A percentile compares a stretch with the other conserved stretches of the same genome.
These are phyloP conservation scores for Trypanosoma lewisi DNA, from an alignment of 208 protist genomes.

Conservation along the genomic window DNA sequence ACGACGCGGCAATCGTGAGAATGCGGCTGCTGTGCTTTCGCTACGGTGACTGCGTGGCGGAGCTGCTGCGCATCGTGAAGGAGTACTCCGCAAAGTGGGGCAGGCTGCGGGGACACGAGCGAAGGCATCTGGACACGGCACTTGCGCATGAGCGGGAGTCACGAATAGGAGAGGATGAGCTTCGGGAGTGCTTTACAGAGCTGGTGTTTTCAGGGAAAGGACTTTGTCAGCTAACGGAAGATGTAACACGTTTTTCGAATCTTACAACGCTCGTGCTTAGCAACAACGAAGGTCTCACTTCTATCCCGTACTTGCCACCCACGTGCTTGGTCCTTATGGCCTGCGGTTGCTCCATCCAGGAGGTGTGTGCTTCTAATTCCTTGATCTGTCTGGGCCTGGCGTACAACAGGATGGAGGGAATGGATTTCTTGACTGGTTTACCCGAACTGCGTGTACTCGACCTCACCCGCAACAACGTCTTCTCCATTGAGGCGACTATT, in stretches of 20 bases:
- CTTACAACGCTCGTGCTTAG: slow-evolving; percentile 54
- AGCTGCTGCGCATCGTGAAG: slow-evolving; percentile 18
- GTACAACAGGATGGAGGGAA: slow-evolving; percentile 48
- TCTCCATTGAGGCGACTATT: slow-evolving; percentile 38
- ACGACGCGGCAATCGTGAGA: slow-evolving; percentile 7
- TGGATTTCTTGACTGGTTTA: slow-evolving; percentile 47
- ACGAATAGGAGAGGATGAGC: slow-evolving; percentile 33
- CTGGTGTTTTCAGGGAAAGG: slow-evolving; percentile 50
- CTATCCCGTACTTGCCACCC: slow-evolving; percentile 55
- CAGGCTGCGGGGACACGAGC: slow-evolving; percentile 36
- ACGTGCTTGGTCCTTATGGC: slow-evolving; percentile 43
- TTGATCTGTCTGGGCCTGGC: slow-evolving; percentile 51
- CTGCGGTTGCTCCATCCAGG: slow-evolving; percentile 41
- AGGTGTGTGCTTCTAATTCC: slow-evolving; percentile 25
- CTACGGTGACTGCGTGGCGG: slow-evolving; percentile 11
- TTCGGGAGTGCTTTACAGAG: slow-evolving; percentile 46
- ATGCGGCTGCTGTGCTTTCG: slow-evolving; percentile 6
- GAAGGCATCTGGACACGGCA: slow-evolving; percentile 37
- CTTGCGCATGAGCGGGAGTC: slow-evolving; percentile 39
- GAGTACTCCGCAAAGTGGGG: slow-evolving; percentile 44
- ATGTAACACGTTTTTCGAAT: slow-evolving; percentile 44
- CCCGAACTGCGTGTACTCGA: slow-evolving; percentile 67
- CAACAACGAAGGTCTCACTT: slow-evolving; percentile 46
- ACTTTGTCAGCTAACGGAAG: slow-evolving; percentile 30
- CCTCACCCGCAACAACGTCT: slow-evolving; percentile 61